phyloP scores from a whole-genome alignment of 352 stramenopile species.

The Phytophthora kernoviae region DNA sequence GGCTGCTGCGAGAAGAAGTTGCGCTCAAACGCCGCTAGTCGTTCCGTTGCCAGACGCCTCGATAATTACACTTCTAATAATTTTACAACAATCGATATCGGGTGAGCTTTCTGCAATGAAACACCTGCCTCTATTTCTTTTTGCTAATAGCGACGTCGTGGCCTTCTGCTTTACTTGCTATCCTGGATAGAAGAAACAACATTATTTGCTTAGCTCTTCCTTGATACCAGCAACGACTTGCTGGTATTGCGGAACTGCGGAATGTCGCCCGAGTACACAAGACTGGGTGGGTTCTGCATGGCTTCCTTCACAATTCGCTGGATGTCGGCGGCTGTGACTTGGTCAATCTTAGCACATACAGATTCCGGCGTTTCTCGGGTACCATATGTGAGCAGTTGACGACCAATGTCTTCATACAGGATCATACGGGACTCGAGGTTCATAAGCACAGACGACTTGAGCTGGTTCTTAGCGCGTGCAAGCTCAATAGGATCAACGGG shows the following conservation, averaged over 20 bases:
- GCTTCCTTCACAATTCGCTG: slow-evolving; percentile 78
- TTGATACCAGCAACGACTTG: slow-evolving; percentile 78
- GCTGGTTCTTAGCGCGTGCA: slow-evolving; percentile 97
- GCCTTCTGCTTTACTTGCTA: not conserved
- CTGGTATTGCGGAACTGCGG: slow-evolving; percentile 81
- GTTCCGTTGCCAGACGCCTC: too few species aligned
- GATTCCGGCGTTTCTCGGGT: slow-evolving; percentile 88
- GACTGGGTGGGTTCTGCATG: slow-evolving; percentile 78
- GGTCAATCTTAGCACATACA: slow-evolving; percentile 89
- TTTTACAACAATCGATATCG: too few species aligned
- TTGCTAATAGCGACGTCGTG: slow-evolving; percentile 10
- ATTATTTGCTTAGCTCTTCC: slow-evolving; percentile 59
- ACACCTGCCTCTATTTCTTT: slow-evolving; percentile 14
- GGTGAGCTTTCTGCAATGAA: too few species aligned
- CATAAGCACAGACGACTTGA: slow-evolving; percentile 99
- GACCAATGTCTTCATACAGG: slow-evolving; percentile 99
- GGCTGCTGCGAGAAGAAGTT: slow-evolving; percentile 55
- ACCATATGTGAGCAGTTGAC: slow-evolving; percentile 98
- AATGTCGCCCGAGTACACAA: slow-evolving; percentile 87
- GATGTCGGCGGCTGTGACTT: slow-evolving; percentile 85
- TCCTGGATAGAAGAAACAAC: slow-evolving; percentile 10
- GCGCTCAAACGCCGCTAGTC: slow-evolving; percentile 35
- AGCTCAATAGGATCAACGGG: slow-evolving; percentile 90
- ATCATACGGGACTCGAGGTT: slow-evolving; percentile 98
- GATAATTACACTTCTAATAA: too few species aligned